A percentile compares a stretch with the other conserved stretches of the same genome.
phyloP scores from a whole-genome alignment of 352 stramenopile species.

The Phytopythium oedochilum region DNA sequence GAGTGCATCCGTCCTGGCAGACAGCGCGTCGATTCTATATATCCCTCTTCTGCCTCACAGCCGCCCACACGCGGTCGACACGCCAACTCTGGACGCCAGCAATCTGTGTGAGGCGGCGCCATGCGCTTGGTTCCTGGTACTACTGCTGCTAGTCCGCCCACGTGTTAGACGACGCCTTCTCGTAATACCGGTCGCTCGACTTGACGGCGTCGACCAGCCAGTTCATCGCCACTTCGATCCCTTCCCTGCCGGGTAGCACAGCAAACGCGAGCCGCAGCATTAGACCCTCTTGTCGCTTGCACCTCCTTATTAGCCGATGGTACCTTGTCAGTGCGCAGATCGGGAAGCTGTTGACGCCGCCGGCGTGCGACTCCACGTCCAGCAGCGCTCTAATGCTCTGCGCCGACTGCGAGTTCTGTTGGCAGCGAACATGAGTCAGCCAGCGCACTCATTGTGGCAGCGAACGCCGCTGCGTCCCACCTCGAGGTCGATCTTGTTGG shows the following conservation, averaged over 20 bases:
- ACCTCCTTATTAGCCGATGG: neutral
- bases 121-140: neutral
- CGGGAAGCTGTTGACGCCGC: constrained; percentile 34
- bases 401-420: constrained; percentile 28
- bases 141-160: constrained; percentile 15
- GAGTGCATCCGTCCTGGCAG: no score
- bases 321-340: constrained; percentile 64
- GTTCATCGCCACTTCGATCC: constrained; percentile 64
- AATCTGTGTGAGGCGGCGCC: no score
- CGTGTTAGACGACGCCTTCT: constrained; percentile 20
- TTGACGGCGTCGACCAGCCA: constrained; percentile 75
- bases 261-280: no score
- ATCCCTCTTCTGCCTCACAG: no score
- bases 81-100: no score
- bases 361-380: constrained; percentile 32
- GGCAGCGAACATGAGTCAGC: no score
- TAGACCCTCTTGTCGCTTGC: neutral
- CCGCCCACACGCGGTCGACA: no score
- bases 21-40: no score
- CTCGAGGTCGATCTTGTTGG: constrained; percentile 90
- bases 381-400: constrained; percentile 41
- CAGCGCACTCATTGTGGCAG: neutral
- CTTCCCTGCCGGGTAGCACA: constrained; percentile 25
- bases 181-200: constrained; percentile 60
- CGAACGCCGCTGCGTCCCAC: constrained; percentile 3